Conservation (phyloP, 768 basidiomycete genomes). For the Podaxis sp. region DNA sequence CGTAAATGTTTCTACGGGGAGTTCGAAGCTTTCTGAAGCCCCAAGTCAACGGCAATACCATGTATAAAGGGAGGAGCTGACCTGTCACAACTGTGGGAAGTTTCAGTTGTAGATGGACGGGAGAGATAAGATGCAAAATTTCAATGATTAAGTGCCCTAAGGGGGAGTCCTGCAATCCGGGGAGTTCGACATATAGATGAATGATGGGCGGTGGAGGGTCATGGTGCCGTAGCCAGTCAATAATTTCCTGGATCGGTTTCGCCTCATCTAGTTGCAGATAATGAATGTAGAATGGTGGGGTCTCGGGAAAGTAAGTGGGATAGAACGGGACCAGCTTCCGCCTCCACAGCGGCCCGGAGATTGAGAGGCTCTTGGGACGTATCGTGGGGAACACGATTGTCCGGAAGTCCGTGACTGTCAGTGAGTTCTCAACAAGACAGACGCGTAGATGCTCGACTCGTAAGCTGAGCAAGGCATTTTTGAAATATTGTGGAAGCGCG, state of each 20-base stretch:
- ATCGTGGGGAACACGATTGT: neutral
- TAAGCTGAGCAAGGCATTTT: neutral
- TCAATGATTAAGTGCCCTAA: neutral
- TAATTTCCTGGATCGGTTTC: neutral
- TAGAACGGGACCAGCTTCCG: neutral
- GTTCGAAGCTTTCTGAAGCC: neutral
- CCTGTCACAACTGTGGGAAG: neutral
- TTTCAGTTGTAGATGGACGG: constrained; percentile 3
- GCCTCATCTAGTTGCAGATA: neutral
- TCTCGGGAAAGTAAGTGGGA: neutral
- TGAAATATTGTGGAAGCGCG: neutral
- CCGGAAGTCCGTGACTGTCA: neutral
- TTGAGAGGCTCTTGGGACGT: neutral
- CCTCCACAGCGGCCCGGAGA: neutral
- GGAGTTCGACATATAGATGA: neutral
- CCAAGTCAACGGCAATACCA: neutral
- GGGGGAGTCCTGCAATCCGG: neutral
- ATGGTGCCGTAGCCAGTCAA: neutral
- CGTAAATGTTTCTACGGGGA: neutral
- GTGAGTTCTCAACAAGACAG: neutral
- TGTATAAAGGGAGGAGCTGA: neutral
- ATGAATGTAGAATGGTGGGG: constrained; percentile 1
- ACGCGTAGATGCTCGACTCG: neutral
- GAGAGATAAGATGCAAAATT: neutral
- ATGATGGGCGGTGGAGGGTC: neutral